Conservation (phyloP, 192 early-diverging fungal genomes). For the Mortierella antarctica region DNA sequence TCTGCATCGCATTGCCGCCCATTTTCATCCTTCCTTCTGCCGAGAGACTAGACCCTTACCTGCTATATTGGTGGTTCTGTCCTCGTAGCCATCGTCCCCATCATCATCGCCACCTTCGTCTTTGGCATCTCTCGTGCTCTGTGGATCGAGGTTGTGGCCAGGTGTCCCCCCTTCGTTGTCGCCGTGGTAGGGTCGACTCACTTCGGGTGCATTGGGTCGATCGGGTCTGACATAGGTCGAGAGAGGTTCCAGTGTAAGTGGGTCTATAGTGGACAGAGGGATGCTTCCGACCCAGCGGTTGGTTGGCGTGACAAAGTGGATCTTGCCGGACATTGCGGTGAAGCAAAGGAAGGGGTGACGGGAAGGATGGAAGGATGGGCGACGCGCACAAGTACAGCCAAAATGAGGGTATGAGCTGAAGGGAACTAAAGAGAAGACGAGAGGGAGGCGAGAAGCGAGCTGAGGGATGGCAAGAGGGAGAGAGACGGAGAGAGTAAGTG, state of each 20-base stretch:
- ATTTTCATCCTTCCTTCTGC: not conserved
- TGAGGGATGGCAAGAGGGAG: no score
- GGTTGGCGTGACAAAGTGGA: slow-evolving; percentile 50
- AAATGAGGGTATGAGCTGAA: no score
- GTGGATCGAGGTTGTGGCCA: no score
- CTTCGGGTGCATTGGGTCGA: not conserved
- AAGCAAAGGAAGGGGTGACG: no score
- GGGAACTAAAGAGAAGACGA: no score
- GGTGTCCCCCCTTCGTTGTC: no score
- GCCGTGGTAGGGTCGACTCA: not conserved
- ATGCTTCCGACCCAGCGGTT: slow-evolving; percentile 50
- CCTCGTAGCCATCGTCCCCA: slow-evolving; percentile 1
- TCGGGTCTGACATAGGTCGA: slow-evolving; percentile 30
- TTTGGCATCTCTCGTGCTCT: not conserved
- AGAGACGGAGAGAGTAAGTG: no score
- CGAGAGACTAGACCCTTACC: not conserved
- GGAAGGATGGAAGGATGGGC: no score
- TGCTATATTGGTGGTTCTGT: slow-evolving; percentile 29
- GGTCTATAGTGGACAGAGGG: slow-evolving; percentile 32
- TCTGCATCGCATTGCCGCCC: no score
- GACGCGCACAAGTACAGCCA: no score
- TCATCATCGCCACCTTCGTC: not conserved
- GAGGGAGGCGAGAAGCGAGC: no score
- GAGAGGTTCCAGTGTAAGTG: slow-evolving; percentile 37
- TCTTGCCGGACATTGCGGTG: slow-evolving; percentile 10